These are phyloP conservation scores for Lepraria neglecta DNA, from an alignment of 495 filamentous ascomycete species.

Conservation along the genomic window DNA sequence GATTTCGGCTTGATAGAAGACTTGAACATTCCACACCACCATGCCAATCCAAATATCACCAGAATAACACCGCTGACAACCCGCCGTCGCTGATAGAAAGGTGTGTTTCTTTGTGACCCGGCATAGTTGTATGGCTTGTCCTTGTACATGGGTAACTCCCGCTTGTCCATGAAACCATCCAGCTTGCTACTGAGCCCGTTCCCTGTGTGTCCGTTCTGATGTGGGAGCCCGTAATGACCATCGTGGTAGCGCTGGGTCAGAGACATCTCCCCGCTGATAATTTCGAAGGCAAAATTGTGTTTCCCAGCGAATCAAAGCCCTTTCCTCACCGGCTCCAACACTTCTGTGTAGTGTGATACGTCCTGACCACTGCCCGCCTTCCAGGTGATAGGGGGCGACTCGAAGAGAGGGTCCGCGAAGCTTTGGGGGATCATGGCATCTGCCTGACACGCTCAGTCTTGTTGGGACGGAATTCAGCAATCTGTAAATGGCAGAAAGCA, in stretches of 20 bases:
- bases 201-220: constrained; percentile 30
- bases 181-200: constrained; percentile 40
- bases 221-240: constrained; percentile 17
- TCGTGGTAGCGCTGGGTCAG: constrained; percentile 18
- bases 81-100: constrained; percentile 45
- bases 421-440: constrained; percentile 9
- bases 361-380: not conserved
- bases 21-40: constrained; percentile 52
- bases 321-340: not conserved
- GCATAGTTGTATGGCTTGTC: constrained; percentile 85
- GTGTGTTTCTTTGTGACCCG: constrained; percentile 41
- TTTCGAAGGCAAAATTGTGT: not conserved
- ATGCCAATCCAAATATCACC: constrained; percentile 47
- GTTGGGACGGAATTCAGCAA: too few relatives aligned
- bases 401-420: not conserved
- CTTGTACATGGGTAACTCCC: constrained; percentile 90
- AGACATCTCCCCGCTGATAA: constrained; percentile 8
- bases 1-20: constrained; percentile 26
- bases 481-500: too few relatives aligned
- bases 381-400: not conserved
- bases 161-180: constrained; percentile 47
- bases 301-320: not conserved
- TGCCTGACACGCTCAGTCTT: not conserved
- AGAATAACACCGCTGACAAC: constrained; percentile 44
- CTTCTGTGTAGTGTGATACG: not conserved